Evolutionary conservation across 2,329 filamentous ascomycete genomes (phyloP), one percentile per base, ranked within the genome.

Genomic region (Penicillium rolfsii): DNA sequence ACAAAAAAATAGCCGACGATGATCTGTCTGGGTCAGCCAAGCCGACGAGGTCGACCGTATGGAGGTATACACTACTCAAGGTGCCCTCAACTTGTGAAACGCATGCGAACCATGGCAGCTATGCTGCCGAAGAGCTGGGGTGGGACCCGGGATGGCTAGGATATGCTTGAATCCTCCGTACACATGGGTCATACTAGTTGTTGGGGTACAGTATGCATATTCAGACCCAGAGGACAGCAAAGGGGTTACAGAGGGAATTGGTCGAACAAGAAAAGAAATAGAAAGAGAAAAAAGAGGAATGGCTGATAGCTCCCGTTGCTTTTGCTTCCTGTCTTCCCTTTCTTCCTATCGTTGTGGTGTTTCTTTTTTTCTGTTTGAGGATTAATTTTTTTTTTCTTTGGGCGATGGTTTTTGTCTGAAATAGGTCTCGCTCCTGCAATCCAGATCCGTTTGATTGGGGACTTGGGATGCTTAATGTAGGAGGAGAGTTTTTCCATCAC

Each of bases 381-480:
- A 26, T 48, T 7, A 48, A 16, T n/a, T 48, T 33, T 8, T 30
- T 28, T 22, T n/a, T n/a, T 30, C 26, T 28, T 22, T n/a, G 12
- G 28, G 22, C 11, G 43, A 2, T 11, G 24, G 12, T 30, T 48
- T 24, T 43, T 41, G 19, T 52, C 43, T 46, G n/a, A 30, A 19
- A 9, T 26, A 49, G 11, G 36, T 52, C 38, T 35, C 41, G 30
- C 58, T 52, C 61, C 55, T 57, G 55, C 36, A 40, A 50, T 50
- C 35, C 55, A 48, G 3, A 8, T 28, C 38, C 40, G 19, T 43
- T 43, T 4, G 45, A 48, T 30, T 28, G 26, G 14, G 2, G 12
- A 28, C 43, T 9, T 50, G n/a, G 6, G n/a, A 30, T 24, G 58
- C 36, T 52, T 28, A 46, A n/a, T 45, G 45, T 46, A 16, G 40